phyloP scores from a whole-genome alignment of 306 rosid genomes.

The Alnus rubra region DNA sequence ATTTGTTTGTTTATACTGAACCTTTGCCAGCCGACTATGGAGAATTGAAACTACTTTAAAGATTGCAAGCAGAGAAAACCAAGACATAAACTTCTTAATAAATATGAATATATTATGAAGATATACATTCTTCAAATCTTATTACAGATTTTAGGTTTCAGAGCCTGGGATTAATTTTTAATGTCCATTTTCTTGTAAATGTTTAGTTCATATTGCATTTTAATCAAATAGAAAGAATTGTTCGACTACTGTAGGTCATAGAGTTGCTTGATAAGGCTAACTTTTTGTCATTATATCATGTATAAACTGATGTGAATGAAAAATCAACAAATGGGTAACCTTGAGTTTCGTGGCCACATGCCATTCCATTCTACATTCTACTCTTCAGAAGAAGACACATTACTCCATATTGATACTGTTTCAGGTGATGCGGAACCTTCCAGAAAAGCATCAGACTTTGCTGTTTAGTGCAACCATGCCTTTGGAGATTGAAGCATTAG shows the following conservation, averaged over 20 bases:
- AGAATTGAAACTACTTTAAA: not conserved
- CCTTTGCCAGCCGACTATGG: not conserved
- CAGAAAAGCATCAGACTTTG: constrained; percentile 80
- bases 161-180: not conserved
- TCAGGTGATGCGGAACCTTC: constrained; percentile 79
- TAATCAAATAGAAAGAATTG: not conserved
- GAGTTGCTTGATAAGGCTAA: not conserved
- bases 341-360: not conserved
- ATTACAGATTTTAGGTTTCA: not conserved
- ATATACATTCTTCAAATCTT: constrained; percentile 6
- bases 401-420: constrained; percentile 23
- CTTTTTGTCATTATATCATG: not conserved
- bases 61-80: not conserved
- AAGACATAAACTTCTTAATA: constrained; percentile 6
- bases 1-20: not conserved
- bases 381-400: constrained; percentile 23
- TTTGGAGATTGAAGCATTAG: constrained; percentile 75
- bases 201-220: not conserved
- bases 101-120: not conserved
- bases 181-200: not conserved
- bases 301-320: constrained; percentile 6
- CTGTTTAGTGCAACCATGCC: constrained; percentile 94
- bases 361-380: constrained; percentile 10
- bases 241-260: not conserved
- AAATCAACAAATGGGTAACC: not conserved